A percentile compares a stretch with the other conserved stretches of the same genome.
phyloP scores from a whole-genome alignment of 306 rosid species.

The Vicia sativa region DNA sequence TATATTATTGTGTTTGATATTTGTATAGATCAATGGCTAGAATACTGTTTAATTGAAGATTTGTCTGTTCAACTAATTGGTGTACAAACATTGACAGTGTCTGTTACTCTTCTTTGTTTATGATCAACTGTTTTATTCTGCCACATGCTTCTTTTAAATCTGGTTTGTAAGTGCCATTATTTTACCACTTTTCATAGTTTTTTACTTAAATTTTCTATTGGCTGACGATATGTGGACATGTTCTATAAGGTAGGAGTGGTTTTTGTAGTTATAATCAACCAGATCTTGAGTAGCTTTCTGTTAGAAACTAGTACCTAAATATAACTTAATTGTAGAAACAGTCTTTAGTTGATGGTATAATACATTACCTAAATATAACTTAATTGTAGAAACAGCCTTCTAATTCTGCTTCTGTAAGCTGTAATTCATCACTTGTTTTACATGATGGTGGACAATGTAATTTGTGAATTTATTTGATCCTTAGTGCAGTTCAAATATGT shows the following conservation, averaged over 20 bases:
- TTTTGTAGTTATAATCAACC: slow-evolving; percentile 9
- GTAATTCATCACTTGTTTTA: slow-evolving; percentile 11
- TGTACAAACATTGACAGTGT: slow-evolving; percentile 11
- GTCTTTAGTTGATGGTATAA: too few species aligned
- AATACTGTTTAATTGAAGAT: slow-evolving; percentile 6
- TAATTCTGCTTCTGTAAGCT: slow-evolving; percentile 2
- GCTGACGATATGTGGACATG: slow-evolving; percentile 15
- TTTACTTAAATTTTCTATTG: not conserved
- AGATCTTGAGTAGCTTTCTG: not conserved
- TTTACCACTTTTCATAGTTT: not conserved
- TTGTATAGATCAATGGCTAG: not conserved
- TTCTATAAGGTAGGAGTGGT: slow-evolving; percentile 13
- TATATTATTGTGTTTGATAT: not conserved
- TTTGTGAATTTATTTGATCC: slow-evolving; percentile 17
- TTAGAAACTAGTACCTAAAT: too few species aligned
- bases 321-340: too few species aligned
- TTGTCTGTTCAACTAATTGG: slow-evolving; percentile 1
- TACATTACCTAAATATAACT: too few species aligned
- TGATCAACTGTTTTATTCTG: not conserved
- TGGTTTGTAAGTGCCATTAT: not conserved
- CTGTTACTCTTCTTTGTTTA: slow-evolving; percentile 8
- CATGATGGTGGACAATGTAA: not conserved
- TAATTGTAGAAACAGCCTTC: too few species aligned
- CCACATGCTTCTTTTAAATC: not conserved
- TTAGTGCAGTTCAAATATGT: slow-evolving; percentile 10